These are phyloP conservation scores for Dionaea muscipula DNA, from an alignment of 179 eudicot genomes.

Conservation along the genomic window DNA sequence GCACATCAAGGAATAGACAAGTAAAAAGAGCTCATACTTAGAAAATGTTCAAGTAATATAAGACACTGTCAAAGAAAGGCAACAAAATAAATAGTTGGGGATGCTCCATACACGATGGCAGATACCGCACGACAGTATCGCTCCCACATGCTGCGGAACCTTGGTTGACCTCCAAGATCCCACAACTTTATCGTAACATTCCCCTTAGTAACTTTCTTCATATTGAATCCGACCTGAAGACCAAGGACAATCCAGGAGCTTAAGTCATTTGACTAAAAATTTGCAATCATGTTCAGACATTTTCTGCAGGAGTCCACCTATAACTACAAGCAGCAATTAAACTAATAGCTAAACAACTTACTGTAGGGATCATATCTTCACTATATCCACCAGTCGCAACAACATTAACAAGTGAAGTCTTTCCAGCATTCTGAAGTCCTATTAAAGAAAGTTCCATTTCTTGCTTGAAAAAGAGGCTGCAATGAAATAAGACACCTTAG, in stretches of 20 bases:
- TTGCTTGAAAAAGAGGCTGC: conserved; percentile 97
- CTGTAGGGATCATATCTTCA: conserved; percentile 98
- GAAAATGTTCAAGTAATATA: neutral
- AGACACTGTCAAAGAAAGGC: neutral
- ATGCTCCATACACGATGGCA: conserved; percentile 74
- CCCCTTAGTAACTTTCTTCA: conserved; percentile 97
- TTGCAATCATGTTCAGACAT: neutral
- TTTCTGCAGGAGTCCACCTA: too few species aligned
- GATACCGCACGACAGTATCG: conserved; percentile 99
- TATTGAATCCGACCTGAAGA: conserved; percentile 86
- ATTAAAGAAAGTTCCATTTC: conserved; percentile 98
- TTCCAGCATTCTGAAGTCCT: conserved; percentile 97
- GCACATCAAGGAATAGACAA: too few species aligned
- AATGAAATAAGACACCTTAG: neutral
- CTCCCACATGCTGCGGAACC: conserved; percentile 99
- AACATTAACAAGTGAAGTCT: conserved; percentile 93
- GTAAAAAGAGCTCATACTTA: neutral
- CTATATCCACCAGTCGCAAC: conserved; percentile 98
- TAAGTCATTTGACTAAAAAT: neutral
- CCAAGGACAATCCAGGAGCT: neutral
- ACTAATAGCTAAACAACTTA: conserved; percentile 21
- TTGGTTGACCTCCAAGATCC: conserved; percentile 99
- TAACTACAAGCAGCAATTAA: too few species aligned
- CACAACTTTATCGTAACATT: conserved; percentile 94
- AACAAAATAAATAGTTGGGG: neutral